A percentile compares a stretch with the other conserved stretches of the same genome.
Conservation (phyloP, 805 yeast genomes). For the Lachancea sp. region DNA sequence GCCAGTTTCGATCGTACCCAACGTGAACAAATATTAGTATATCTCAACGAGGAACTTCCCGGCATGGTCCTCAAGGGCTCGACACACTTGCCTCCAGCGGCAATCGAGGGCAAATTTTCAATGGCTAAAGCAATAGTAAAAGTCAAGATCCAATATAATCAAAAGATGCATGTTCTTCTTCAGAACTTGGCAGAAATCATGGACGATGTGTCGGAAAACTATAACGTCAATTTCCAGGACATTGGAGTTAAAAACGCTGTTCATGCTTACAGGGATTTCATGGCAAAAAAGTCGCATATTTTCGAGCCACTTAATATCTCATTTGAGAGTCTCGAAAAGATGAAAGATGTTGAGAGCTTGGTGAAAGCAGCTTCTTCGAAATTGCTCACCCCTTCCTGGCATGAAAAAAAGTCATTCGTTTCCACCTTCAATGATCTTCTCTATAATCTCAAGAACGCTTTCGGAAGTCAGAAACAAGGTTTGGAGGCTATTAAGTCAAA, state of each 20-base stretch:
- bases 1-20: slow-evolving; percentile 20
- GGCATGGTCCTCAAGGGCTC: slow-evolving; percentile 18
- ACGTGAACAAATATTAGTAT: slow-evolving; percentile 21
- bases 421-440: background rate
- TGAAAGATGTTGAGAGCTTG: slow-evolving; percentile 14
- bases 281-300: slow-evolving; percentile 14
- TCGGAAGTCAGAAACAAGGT: background rate
- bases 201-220: slow-evolving; percentile 42
- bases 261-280: slow-evolving; percentile 33
- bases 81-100: slow-evolving; percentile 21
- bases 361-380: slow-evolving; percentile 16
- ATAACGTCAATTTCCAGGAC: slow-evolving; percentile 75
- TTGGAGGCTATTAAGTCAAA: slow-evolving; percentile 1
- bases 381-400: slow-evolving; percentile 7
- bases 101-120: slow-evolving; percentile 23
- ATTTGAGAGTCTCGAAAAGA: slow-evolving; percentile 10
- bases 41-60: slow-evolving; percentile 26
- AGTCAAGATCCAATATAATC: slow-evolving; percentile 22
- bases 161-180: slow-evolving; percentile 18
- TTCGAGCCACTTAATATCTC: slow-evolving; percentile 12
- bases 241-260: slow-evolving; percentile 61
- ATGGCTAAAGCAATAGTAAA: slow-evolving; percentile 23
- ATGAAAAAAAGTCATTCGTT: background rate
- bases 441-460: background rate
- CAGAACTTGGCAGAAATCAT: slow-evolving; percentile 40